These are phyloP conservation scores for Crepidotus variabilis DNA, from an alignment of 768 basidiomycete species.

Conservation along the genomic window DNA sequence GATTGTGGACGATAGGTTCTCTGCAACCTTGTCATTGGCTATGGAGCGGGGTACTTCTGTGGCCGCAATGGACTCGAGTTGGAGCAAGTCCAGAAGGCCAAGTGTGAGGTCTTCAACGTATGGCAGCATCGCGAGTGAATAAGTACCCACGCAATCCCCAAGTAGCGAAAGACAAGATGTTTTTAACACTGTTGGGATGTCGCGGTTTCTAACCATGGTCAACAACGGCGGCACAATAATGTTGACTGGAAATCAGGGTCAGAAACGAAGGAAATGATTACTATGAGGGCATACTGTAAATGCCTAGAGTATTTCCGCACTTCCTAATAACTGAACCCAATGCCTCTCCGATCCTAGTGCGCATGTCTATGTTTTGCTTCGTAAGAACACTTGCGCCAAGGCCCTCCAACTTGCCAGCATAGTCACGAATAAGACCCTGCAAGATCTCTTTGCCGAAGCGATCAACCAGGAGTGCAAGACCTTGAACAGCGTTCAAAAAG, in stretches of 20 bases:
- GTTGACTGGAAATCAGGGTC: conserved; percentile 44
- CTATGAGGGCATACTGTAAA: conserved; percentile 51
- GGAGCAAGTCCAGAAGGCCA: conserved; percentile 76
- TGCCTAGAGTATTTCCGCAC: conserved; percentile 63
- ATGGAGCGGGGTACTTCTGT: conserved; percentile 8
- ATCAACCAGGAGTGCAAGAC: conserved; percentile 83
- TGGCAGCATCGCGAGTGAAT: conserved; percentile 54
- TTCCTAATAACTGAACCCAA: conserved; percentile 71
- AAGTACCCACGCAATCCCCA: conserved; percentile 66
- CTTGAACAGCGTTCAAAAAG: conserved; percentile 89
- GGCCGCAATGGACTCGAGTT: conserved; percentile 48
- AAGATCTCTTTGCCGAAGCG: conserved; percentile 72
- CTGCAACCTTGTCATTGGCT: not conserved
- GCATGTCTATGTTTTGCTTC: conserved; percentile 66
- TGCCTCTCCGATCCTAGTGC: conserved; percentile 82
- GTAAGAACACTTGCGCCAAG: conserved; percentile 41
- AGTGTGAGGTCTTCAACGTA: conserved; percentile 60
- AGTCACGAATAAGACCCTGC: conserved; percentile 59
- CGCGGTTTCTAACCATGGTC: conserved; percentile 49
- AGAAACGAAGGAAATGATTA: not conserved
- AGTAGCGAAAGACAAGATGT: conserved; percentile 60
- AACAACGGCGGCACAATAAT: conserved; percentile 72
- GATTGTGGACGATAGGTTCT: conserved; percentile 26
- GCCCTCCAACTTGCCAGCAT: conserved; percentile 51
- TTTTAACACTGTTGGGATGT: conserved; percentile 72